These are phyloP conservation scores for Gamarada debralockiae DNA, from an alignment of 495 filamentous ascomycete species.

Conservation along the genomic window DNA sequence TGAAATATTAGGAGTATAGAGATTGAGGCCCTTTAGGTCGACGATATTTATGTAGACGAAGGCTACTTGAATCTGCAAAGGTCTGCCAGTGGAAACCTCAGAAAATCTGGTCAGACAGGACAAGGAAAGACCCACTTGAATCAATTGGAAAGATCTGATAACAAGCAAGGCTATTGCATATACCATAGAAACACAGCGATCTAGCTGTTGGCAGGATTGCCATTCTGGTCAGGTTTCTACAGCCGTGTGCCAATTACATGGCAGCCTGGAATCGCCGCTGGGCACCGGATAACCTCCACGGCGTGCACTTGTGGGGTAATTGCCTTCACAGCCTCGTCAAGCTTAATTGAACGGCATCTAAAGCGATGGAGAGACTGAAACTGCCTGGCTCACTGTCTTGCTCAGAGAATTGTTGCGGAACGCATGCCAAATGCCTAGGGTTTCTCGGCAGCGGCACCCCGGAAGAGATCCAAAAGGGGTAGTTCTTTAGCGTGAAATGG, in stretches of 20 bases:
- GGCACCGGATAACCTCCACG: too few species aligned
- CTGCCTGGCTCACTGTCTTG: too few species aligned
- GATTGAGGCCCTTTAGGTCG: neutral
- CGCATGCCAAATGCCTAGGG: too few species aligned
- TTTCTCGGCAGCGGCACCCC: too few species aligned
- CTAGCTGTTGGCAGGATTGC: neutral
- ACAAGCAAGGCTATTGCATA: neutral
- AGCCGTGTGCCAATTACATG: neutral
- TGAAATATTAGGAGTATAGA: neutral
- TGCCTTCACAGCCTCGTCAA: too few species aligned
- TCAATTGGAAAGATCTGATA: constrained; percentile 1
- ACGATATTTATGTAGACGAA: neutral
- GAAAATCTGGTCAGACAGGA: neutral
- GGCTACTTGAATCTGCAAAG: neutral
- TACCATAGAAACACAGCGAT: neutral
- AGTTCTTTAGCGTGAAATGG: too few species aligned
- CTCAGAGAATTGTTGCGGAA: too few species aligned
- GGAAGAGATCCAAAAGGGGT: too few species aligned
- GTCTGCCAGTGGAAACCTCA: neutral
- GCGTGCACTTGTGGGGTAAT: too few species aligned
- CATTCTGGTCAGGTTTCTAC: neutral
- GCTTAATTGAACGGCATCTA: too few species aligned
- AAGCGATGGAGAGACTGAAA: too few species aligned
- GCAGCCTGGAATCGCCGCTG: too few species aligned
- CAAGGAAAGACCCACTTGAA: neutral